Percentiles rank a stretch among this genome's conserved stretches.
Conservation (phyloP, 768 basidiomycete genomes). For the Coprinopsis strossmayeri region DNA sequence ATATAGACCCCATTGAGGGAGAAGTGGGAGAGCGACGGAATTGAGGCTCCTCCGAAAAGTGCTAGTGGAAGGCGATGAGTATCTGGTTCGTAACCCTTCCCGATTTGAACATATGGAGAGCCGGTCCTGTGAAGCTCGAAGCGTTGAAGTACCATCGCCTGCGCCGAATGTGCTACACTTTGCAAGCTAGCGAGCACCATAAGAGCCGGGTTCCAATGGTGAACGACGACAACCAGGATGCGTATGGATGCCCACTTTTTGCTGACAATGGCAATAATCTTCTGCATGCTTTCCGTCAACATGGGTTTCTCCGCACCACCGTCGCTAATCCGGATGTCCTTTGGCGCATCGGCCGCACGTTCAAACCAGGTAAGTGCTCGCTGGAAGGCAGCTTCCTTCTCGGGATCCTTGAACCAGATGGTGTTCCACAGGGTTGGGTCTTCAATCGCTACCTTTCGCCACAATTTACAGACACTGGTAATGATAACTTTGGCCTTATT, state of each 20-base stretch:
- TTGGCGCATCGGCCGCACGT: constrained; percentile 43
- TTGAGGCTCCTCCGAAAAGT: constrained; percentile 44
- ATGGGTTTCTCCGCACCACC: constrained; percentile 23
- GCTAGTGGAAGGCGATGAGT: constrained; percentile 27
- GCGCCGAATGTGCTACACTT: constrained; percentile 23
- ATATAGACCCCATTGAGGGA: constrained; percentile 54
- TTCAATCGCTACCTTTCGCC: constrained; percentile 42
- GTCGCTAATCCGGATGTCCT: constrained; percentile 61
- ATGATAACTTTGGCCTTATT: constrained; percentile 37
- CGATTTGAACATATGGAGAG: constrained; percentile 37
- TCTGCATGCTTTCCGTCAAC: constrained; percentile 35
- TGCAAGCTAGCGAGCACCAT: constrained; percentile 45
- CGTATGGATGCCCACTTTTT: constrained; percentile 51
- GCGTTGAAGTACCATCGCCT: constrained; percentile 44
- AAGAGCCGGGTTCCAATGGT: constrained; percentile 48
- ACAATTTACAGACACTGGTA: constrained; percentile 53
- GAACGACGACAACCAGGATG: constrained; percentile 50
- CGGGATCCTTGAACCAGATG: constrained; percentile 53
- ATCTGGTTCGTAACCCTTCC: constrained; percentile 29
- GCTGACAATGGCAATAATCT: constrained; percentile 45
- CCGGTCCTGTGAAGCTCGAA: constrained; percentile 62
- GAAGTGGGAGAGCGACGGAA: constrained; percentile 42
- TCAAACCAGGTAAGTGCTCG: constrained; percentile 52
- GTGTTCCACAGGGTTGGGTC: constrained; percentile 58
- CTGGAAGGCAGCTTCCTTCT: constrained; percentile 29